phyloP scores from a whole-genome alignment of 2,329 filamentous ascomycete species.

The Knufia petricola region DNA sequence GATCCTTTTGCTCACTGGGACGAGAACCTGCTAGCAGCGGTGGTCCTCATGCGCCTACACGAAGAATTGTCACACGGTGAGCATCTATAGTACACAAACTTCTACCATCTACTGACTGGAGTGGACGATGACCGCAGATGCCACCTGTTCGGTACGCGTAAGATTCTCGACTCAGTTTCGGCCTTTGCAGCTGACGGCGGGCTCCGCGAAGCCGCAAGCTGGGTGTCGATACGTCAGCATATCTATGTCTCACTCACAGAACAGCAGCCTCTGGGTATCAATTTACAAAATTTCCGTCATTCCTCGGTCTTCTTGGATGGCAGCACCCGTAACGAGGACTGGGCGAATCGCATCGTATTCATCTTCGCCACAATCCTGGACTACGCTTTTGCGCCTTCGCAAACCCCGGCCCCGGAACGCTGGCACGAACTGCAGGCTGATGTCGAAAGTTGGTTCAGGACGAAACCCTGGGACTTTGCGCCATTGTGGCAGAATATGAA shows the following conservation, averaged over 20 bases:
- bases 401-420: constrained; percentile 7
- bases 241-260: constrained; percentile 33
- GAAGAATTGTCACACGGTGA: constrained; percentile 33
- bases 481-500: constrained; percentile 11
- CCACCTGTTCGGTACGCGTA: constrained; percentile 32
- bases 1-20: constrained; percentile 36
- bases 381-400: constrained; percentile 9
- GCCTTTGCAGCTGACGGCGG: constrained; percentile 33
- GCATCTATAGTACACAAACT: not conserved
- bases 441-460: constrained; percentile 8
- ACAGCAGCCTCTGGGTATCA: constrained; percentile 30
- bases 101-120: not conserved
- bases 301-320: constrained; percentile 30
- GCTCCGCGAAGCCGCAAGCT: constrained; percentile 33
- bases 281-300: constrained; percentile 31
- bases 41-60: constrained; percentile 42
- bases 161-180: constrained; percentile 32
- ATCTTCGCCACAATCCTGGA: constrained; percentile 32
- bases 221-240: constrained; percentile 35
- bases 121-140: constrained; percentile 27
- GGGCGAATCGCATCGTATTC: constrained; percentile 32
- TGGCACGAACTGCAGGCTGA: constrained; percentile 14
- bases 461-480: constrained; percentile 17
- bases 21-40: constrained; percentile 39
- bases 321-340: constrained; percentile 28